Percentiles rank a stretch among this genome's conserved stretches.
Conservation (phyloP, 2,329 filamentous ascomycete species). For the Xylariaceae sp. region DNA sequence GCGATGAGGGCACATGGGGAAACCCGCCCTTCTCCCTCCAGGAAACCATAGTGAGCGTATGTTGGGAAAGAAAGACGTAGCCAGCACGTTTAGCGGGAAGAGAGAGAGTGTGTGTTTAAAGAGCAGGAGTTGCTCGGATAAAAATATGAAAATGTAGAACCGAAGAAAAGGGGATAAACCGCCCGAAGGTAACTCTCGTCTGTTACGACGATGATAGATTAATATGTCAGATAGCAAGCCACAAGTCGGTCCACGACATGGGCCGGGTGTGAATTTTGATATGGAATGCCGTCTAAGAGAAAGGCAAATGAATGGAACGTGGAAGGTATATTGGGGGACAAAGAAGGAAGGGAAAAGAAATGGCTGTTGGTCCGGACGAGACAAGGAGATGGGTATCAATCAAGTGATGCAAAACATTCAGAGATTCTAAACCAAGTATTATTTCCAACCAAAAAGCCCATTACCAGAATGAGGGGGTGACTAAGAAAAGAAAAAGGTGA, state of each 20-base stretch:
- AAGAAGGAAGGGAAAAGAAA: slow-evolving; percentile 9
- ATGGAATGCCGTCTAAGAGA: slow-evolving; percentile 6
- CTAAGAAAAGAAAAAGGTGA: too few species aligned
- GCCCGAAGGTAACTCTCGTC: too few species aligned
- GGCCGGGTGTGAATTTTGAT: slow-evolving; percentile 1
- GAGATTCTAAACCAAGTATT: slow-evolving; percentile 3
- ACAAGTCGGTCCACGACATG: not conserved
- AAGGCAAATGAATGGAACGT: not conserved
- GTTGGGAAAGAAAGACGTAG: not conserved
- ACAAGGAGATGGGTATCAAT: slow-evolving; percentile 19
- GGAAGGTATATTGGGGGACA: slow-evolving; percentile 6
- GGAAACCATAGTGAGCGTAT: slow-evolving; percentile 11
- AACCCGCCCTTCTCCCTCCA: slow-evolving; percentile 18
- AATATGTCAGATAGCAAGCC: too few species aligned
- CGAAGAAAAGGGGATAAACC: not conserved
- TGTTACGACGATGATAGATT: too few species aligned
- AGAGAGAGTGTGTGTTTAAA: too few species aligned
- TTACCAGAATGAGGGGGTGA: too few species aligned
- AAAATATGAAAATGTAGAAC: not conserved
- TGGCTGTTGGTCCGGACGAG: slow-evolving; percentile 1
- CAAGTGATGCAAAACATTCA: slow-evolving; percentile 10
- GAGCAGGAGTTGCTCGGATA: too few species aligned
- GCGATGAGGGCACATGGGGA: slow-evolving; percentile 23
- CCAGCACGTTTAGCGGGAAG: not conserved
- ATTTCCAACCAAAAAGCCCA: slow-evolving; percentile 3